Percentiles rank a stretch among this genome's conserved stretches.
phyloP scores from a whole-genome alignment of 2,329 filamentous ascomycete genomes.

The Fusarium xyrophilum region DNA sequence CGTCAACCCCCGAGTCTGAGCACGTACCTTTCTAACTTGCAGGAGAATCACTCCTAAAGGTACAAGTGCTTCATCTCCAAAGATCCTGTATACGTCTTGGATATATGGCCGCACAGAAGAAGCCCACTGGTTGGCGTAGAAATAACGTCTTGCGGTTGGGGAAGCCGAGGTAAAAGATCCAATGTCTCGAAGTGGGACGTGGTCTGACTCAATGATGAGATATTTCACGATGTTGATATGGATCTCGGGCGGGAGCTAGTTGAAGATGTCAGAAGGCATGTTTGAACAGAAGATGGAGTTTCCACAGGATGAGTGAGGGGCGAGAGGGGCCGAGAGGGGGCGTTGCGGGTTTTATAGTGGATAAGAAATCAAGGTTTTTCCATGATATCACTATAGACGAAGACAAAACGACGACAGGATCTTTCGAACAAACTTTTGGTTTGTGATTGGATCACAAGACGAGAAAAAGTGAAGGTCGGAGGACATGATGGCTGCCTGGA shows the following conservation, averaged over 20 bases:
- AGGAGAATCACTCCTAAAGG: neutral
- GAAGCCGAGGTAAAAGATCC: neutral
- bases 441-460: neutral
- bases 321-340: neutral
- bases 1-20: neutral
- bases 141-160: neutral
- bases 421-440: no score
- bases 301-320: no score
- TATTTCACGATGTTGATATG: neutral
- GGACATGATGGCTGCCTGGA: neutral
- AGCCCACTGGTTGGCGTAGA: neutral
- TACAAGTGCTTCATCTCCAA: neutral
- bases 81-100: neutral
- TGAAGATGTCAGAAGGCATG: neutral
- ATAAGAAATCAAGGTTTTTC: neutral
- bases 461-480: neutral
- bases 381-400: neutral
- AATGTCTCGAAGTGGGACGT: neutral
- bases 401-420: neutral
- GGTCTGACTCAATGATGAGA: fast-evolving
- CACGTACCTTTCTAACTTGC: neutral
- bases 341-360: neutral
- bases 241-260: neutral
- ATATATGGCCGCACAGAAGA: neutral
- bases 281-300: neutral